Conservation (phyloP, 305 asterid species). For the Solanum hybrid region DNA sequence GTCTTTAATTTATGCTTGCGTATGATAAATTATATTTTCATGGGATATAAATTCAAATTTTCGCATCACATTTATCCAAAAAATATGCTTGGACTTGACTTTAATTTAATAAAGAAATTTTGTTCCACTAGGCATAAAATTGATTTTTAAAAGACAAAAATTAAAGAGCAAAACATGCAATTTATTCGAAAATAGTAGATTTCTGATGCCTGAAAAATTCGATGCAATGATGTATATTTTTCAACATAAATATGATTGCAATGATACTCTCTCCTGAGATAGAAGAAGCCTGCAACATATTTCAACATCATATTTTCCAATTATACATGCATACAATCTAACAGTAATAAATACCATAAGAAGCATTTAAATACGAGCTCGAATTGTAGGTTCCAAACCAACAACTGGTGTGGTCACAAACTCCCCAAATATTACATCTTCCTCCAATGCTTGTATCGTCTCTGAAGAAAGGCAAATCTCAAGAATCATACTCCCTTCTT, state of each 20-base stretch:
- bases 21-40: not conserved
- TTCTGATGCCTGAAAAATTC: not conserved
- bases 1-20: not conserved
- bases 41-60: not conserved
- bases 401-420: too few relatives aligned
- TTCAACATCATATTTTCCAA: not conserved
- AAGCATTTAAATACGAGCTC: not conserved
- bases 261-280: not conserved
- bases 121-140: not conserved
- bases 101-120: too few relatives aligned
- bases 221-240: not conserved
- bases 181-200: not conserved
- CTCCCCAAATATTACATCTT: too few relatives aligned
- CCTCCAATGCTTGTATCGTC: too few relatives aligned
- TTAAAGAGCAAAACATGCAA: not conserved
- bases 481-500: too few relatives aligned
- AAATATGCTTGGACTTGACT: not conserved
- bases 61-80: not conserved
- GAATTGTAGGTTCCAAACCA: too few relatives aligned
- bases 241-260: too few relatives aligned
- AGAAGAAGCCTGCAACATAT: not conserved
- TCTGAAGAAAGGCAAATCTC: too few relatives aligned
- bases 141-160: not conserved
- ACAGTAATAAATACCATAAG: not conserved
- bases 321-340: not conserved